A percentile compares a stretch with the other conserved stretches of the same genome.
Conservation (phyloP, 179 eudicot species). For the Corrigiola litoralis region DNA sequence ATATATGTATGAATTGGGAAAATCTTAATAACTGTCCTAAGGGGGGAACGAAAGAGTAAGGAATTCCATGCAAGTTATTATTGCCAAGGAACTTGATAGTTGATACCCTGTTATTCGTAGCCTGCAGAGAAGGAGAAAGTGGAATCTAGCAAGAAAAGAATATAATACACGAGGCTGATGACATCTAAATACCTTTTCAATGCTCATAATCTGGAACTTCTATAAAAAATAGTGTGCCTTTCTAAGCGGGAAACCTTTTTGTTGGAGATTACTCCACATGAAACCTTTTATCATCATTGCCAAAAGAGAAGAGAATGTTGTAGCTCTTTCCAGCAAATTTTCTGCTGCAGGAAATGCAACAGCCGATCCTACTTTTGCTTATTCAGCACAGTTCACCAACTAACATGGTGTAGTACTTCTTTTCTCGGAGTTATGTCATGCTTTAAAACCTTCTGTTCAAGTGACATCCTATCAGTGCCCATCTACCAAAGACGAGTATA, state of each 20-base stretch:
- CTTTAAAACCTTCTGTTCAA: too few species aligned
- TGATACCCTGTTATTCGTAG: constrained; percentile 19
- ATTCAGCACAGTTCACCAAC: neutral
- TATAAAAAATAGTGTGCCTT: neutral
- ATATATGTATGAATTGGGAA: constrained; percentile 13
- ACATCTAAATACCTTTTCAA: neutral
- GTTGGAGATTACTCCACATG: too few species aligned
- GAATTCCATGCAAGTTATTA: constrained; percentile 27
- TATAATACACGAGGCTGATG: neutral
- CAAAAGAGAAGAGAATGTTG: too few species aligned
- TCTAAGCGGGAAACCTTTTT: neutral
- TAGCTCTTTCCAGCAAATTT: neutral
- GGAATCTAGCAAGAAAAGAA: constrained; percentile 33
- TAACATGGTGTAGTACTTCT: neutral
- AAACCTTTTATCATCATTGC: too few species aligned
- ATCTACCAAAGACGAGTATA: too few species aligned
- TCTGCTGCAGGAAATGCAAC: neutral
- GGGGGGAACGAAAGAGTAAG: constrained; percentile 23
- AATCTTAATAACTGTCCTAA: constrained; percentile 12
- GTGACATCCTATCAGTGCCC: too few species aligned
- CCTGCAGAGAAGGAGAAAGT: constrained; percentile 12
- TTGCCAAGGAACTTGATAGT: constrained; percentile 28
- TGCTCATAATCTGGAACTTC: neutral
- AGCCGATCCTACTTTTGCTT: neutral
- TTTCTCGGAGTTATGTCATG: too few species aligned